Conservation (phyloP, 192 early-diverging fungal species). For the Coemansia sp. region DNA sequence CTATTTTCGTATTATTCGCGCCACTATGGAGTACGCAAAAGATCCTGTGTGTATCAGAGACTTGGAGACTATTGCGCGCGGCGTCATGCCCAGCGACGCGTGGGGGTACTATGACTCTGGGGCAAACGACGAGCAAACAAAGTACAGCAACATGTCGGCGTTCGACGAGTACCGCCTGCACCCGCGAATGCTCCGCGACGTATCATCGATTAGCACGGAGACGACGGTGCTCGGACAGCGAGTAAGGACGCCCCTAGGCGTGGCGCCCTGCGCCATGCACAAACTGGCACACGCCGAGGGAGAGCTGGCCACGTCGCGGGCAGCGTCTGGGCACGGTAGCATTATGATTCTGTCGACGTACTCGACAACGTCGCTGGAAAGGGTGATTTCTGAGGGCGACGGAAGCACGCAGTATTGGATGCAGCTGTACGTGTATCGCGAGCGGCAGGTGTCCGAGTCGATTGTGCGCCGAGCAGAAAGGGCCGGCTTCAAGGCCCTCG, state of each 20-base stretch:
- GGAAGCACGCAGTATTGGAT: constrained; percentile 64
- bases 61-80: constrained; percentile 43
- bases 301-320: constrained; percentile 68
- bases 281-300: constrained; percentile 70
- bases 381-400: constrained; percentile 59
- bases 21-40: constrained; percentile 14
- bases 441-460: constrained; percentile 65
- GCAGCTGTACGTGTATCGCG: constrained; percentile 84
- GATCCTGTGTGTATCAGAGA: constrained; percentile 56
- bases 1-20: neutral
- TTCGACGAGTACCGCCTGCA: constrained; percentile 55
- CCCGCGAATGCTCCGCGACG: constrained; percentile 77
- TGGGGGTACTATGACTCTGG: constrained; percentile 64
- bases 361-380: constrained; percentile 66
- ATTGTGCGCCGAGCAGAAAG: constrained; percentile 74
- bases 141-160: constrained; percentile 47
- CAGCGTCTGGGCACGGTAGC: constrained; percentile 46
- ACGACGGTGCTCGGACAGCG: constrained; percentile 66
- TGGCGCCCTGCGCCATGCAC: constrained; percentile 81
- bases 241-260: constrained; percentile 68
- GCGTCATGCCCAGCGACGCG: constrained; percentile 35
- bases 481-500: constrained; percentile 74
- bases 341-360: constrained; percentile 67
- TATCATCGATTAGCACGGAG: constrained; percentile 64
- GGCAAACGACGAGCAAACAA: constrained; percentile 59